Evolutionary conservation across 192 early-diverging fungal genomes (phyloP).

Genomic region (Coemansia sp.): DNA sequence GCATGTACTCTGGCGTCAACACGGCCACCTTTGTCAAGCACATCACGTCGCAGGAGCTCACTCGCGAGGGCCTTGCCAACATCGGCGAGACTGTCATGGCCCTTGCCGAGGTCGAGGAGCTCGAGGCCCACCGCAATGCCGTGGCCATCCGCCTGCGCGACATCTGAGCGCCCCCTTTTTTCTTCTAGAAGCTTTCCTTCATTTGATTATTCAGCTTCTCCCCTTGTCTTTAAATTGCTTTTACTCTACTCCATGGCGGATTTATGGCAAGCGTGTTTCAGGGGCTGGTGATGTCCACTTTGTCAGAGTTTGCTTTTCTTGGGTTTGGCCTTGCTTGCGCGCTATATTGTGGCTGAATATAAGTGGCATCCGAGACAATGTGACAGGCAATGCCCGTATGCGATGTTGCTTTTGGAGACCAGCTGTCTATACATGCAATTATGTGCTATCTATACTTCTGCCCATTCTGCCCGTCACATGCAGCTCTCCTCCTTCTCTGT

Average conservation of each 20-base stretch:
- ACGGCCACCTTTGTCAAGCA: constrained; percentile 96
- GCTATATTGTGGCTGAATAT: background rate
- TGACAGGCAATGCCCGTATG: background rate
- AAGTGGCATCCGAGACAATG: background rate
- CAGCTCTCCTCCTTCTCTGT: background rate
- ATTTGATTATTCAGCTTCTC: background rate
- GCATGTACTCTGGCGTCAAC: constrained; percentile 98
- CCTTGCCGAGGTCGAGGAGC: constrained; percentile 90
- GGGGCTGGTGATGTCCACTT: background rate
- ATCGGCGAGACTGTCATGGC: constrained; percentile 90
- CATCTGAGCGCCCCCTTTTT: constrained; percentile 6
- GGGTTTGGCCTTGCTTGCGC: background rate
- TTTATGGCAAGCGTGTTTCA: too few relatives aligned
- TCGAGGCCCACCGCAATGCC: constrained; percentile 96
- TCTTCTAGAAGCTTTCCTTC: background rate
- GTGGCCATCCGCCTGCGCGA: constrained; percentile 81
- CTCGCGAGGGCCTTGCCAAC: constrained; percentile 77
- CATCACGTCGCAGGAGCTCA: constrained; percentile 91
- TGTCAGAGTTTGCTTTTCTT: background rate
- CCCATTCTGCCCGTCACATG: background rate
- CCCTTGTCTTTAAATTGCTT: too few relatives aligned
- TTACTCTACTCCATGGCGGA: too few relatives aligned
- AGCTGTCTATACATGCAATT: background rate
- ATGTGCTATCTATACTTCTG: background rate
- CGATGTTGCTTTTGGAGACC: background rate